Base-by-base conservation (phyloP, 1,284 basidiomycete species). In the Coniferiporia sulphurascens region DNA sequence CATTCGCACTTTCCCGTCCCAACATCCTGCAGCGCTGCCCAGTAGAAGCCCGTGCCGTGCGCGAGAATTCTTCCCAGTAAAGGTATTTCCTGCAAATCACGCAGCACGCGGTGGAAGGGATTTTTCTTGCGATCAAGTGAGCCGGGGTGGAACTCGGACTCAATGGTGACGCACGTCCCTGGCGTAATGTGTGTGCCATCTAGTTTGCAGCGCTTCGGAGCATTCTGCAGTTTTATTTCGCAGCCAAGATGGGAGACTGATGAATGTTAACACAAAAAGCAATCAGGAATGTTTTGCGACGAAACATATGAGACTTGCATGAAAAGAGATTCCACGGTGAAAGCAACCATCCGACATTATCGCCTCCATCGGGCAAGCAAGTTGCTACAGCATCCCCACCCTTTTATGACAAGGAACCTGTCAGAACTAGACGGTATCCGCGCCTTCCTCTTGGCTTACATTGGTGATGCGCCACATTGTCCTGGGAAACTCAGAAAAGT, bases 391-490 rank as follows among this genome's bases (percentile, higher is more conserved):
- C 56, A 55, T 69, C 68, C 15, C 55, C 58, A 8, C 62, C 66
- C 65, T 66, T 38, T 22, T 44, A 46, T 22, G 22, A 15, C 22
- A 13, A 32, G 35, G 19, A 38, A 32, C 1, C 13, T 27, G 35
- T 45, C 15, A 12, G 10, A 32, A 6, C 41, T n/a, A 10, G 15
- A 15, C 9, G 9, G 27, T 41, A 15, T 15, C 38, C 38, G 9
- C 38, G 3, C 38, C 12, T 2, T 41, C 9, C 9, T 8, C 15
- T 41, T 15, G 15, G 4, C 64, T 46, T 45, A 64, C 66, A 50
- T 69, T 69, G 15, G 67, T 69, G n/a, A 70, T 55, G 10, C 68
- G 58, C 68, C 68, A 69, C 66, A 69, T 66, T 17, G 68, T 69
- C 36, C 66, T 62, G 2, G 62, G 65, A 17, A 59, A 54, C 46